Evolutionary conservation across 2,329 filamentous ascomycete genomes (phyloP).

Genomic region (Xylariales sp.): DNA sequence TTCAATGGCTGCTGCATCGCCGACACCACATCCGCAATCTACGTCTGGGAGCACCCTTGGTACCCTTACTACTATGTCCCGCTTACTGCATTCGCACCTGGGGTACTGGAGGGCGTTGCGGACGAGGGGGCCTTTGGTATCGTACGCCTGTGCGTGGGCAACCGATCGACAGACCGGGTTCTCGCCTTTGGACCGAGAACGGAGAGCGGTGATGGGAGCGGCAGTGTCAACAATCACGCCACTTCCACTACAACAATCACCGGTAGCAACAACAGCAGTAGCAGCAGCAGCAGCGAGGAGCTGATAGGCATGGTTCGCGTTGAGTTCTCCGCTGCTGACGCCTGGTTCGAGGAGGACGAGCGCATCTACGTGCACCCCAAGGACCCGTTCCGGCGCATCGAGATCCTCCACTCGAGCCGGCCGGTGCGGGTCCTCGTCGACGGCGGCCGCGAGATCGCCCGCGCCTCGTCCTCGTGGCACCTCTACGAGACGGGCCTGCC

Average conservation of each 20-base stretch:
- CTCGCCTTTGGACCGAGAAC: slow-evolving; percentile 18
- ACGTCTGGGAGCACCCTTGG: slow-evolving; percentile 30
- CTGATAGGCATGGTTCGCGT: slow-evolving; percentile 18
- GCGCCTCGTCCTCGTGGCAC: slow-evolving; percentile 46
- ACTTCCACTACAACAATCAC: too few relatives aligned
- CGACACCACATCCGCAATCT: slow-evolving; percentile 27
- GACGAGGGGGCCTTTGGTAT: slow-evolving; percentile 13
- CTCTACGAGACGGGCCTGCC: slow-evolving; percentile 58
- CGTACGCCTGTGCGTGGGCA: slow-evolving; percentile 12
- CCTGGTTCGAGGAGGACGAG: slow-evolving; percentile 52
- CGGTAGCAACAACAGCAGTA: slow-evolving; percentile 1
- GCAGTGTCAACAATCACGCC: too few relatives aligned
- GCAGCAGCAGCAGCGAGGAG: slow-evolving; percentile 9
- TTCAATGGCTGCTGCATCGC: slow-evolving; percentile 23
- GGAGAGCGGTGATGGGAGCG: too few relatives aligned
- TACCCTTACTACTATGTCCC: slow-evolving; percentile 31
- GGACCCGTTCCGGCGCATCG: slow-evolving; percentile 62
- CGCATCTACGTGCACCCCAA: slow-evolving; percentile 60
- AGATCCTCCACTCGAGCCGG: slow-evolving; percentile 53
- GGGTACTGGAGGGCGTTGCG: slow-evolving; percentile 2
- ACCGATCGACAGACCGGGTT: slow-evolving; percentile 15
- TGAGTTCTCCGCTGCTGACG: slow-evolving; percentile 19
- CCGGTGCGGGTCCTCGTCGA: slow-evolving; percentile 37
- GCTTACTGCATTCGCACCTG: slow-evolving; percentile 11
- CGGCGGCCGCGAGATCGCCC: slow-evolving; percentile 32